Evolutionary conservation across 2,329 filamentous ascomycete genomes (phyloP), one percentile per base, ranked within the genome.

Genomic region (Claviceps fusiformis): DNA sequence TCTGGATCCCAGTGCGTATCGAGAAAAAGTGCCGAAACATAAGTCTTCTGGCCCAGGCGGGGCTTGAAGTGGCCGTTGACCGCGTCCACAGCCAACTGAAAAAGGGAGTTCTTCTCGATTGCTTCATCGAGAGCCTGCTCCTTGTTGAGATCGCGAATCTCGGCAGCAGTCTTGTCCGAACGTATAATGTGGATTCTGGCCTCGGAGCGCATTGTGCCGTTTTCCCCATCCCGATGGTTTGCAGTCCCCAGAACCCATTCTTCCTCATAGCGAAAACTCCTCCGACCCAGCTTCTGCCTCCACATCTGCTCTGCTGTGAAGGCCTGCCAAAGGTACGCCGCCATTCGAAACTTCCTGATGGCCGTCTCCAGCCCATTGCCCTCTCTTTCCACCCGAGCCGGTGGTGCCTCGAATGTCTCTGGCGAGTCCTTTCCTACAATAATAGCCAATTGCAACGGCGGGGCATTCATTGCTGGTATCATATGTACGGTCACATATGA

Each of bases 251-350:
- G 82, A 58, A 87, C 87, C 93, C 93, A 97, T 66, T 95, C 88
- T 69, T 98, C 93, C 63, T 97, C 93, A 59, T 95, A 91, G 47
- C 91, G 80, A 69, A 96, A 97, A 54, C 82, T 85, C 56, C 92
- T 83, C 56, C 92, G 81, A 10, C 91, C 90, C 61, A 97, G 82
- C 58, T 86, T 87, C 67, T 95, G 87, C 59, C 89, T 84, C 68
- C 82, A 86, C 92, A 97, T 97, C 67, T 97, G 91, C 68, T 98
- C 93, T 7, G 89, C 89, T 0, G 92, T 97, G 64, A 95, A 97
- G 8, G 91, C 89, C 68, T 98, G 93, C 91, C 93, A 97, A 15
- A 97, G 76, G 67, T 97, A 96, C 29, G 89, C 92, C 19, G 90
- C 86, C 87, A 95, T 96, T 59, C 91, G 82, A 67, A 93, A 96